phyloP scores from a whole-genome alignment of 306 rosid species.

The Echinosophora koreensis region DNA sequence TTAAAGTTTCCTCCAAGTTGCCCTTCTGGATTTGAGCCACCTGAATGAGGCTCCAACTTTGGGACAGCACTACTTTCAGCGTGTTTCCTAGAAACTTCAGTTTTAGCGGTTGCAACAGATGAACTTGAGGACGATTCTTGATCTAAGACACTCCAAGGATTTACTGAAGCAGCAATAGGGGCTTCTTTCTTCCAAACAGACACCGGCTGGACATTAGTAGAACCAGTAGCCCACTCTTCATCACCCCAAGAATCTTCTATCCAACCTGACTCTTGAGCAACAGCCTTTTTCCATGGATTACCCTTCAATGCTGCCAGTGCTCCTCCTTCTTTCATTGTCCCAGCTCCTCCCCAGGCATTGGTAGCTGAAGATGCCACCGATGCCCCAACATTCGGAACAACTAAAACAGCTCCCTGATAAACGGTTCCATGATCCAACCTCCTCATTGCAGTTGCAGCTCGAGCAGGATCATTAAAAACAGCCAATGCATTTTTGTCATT shows the following conservation, averaged over 20 bases:
- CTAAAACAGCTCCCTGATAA: conserved; percentile 74
- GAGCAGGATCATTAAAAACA: conserved; percentile 78
- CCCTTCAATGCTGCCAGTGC: conserved; percentile 53
- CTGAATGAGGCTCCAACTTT: conserved; percentile 44
- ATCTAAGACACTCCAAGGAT: conserved; percentile 75
- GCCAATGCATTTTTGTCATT: conserved; percentile 92
- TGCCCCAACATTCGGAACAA: conserved; percentile 51
- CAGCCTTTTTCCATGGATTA: conserved; percentile 76
- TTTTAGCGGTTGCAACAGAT: conserved; percentile 45
- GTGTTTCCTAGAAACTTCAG: conserved; percentile 8
- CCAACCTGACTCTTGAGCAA: conserved; percentile 67
- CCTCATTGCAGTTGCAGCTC: conserved; percentile 93
- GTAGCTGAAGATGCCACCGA: conserved; percentile 55
- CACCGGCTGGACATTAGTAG: conserved; percentile 56
- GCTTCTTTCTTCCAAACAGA: conserved; percentile 70
- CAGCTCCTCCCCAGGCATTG: conserved; percentile 75
- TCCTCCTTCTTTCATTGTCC: conserved; percentile 46
- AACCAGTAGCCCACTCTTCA: conserved; percentile 63
- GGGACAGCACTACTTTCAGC: background rate
- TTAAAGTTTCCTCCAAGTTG: conserved; percentile 45
- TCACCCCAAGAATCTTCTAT: conserved; percentile 74
- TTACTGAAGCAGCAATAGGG: conserved; percentile 59
- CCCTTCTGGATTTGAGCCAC: conserved; percentile 44
- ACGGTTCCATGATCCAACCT: conserved; percentile 85
- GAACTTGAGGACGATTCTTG: conserved; percentile 58